Conservation (phyloP, 1,284 basidiomycete genomes). For the Malassezia obtusa region DNA sequence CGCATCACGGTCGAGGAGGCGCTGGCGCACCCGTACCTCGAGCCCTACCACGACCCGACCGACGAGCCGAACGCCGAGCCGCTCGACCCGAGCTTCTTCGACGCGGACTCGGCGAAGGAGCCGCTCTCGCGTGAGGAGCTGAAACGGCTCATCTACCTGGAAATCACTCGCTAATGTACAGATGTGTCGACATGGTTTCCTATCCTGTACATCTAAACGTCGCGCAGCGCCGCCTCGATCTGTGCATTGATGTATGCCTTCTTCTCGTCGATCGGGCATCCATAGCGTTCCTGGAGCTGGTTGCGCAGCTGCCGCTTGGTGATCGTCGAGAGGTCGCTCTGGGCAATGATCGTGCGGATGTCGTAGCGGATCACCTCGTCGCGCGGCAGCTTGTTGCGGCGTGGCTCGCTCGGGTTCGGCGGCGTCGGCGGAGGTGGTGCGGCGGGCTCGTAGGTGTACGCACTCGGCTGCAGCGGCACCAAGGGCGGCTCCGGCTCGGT, state of each 20-base stretch:
- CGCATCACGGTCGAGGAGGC: slow-evolving; percentile 46
- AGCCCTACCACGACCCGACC: slow-evolving; percentile 46
- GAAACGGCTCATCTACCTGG: slow-evolving; percentile 41
- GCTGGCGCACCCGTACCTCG: slow-evolving; percentile 42
- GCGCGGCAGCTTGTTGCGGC: slow-evolving; percentile 20
- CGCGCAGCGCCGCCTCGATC: slow-evolving; percentile 28
- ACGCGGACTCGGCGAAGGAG: slow-evolving; percentile 47
- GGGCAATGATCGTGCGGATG: slow-evolving; percentile 33
- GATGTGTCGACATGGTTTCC: not conserved
- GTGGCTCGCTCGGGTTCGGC: too few relatives aligned
- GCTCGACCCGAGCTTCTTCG: slow-evolving; percentile 43
- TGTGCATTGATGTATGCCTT: slow-evolving; percentile 40
- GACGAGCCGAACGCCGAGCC: slow-evolving; percentile 44
- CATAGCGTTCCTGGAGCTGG: slow-evolving; percentile 34
- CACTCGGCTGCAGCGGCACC: not conserved
- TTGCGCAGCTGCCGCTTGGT: slow-evolving; percentile 38
- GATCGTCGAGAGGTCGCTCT: slow-evolving; percentile 34
- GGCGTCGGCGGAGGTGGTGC: not conserved
- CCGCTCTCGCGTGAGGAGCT: slow-evolving; percentile 50
- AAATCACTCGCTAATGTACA: slow-evolving; percentile 21
- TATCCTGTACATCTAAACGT: not conserved
- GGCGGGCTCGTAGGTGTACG: not conserved
- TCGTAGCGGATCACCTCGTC: slow-evolving; percentile 35
- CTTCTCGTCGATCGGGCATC: slow-evolving; percentile 29
- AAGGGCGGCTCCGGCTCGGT: not conserved